Evolutionary conservation across 306 rosid species (phyloP), one percentile per base, ranked within the genome.

Genomic region (Sesbania bispinosa): DNA sequence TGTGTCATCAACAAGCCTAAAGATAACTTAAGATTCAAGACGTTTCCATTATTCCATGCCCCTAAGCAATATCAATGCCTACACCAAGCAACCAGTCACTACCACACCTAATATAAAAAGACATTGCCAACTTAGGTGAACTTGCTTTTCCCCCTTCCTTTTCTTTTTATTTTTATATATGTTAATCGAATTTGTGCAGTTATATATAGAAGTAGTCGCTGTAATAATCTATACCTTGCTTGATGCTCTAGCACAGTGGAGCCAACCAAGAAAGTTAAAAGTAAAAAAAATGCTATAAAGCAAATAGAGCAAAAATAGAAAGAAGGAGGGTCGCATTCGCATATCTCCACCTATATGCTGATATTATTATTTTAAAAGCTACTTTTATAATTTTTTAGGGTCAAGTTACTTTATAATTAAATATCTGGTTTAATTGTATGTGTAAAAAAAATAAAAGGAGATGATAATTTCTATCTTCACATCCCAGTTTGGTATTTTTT

Each of bases 211-310:
- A 51, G 23, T 18, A 61, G 36, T 43, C 11, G 15, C 30, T 77
- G 19, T 10, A 27, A 54, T 16, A 14, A 69, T 42, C 58, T 18
- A 42, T 62, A 11, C 74, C 78, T 78, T 71, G 42, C 78, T 71
- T 71, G 29, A 63, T n/a, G 14, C 50, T 10, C 5, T 10, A 0
- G 35, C 7, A 10, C 46, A 26, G 43, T 38, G 39, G 58, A 47
- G 30, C 36, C 36, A 48, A 7, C 60, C 60, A 0, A 14, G 2
- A 16, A 47, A 23, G 21, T 14, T 47, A 1, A 53, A 53, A 39
- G 20, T 11, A 18, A 60, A 10, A 23, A 27, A 47, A 13, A 15
- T 26, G 4, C 4, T 26, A n/a, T 32, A 58, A 35, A 26, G 14
- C 15, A 48, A 35, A 16, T 14, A 66, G 1, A 29, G 2, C 18